Percentiles rank a stretch among this genome's conserved stretches.
Evolutionary conservation across 495 filamentous ascomycete species (phyloP).

Genomic region (Lepidopterella palustris): DNA sequence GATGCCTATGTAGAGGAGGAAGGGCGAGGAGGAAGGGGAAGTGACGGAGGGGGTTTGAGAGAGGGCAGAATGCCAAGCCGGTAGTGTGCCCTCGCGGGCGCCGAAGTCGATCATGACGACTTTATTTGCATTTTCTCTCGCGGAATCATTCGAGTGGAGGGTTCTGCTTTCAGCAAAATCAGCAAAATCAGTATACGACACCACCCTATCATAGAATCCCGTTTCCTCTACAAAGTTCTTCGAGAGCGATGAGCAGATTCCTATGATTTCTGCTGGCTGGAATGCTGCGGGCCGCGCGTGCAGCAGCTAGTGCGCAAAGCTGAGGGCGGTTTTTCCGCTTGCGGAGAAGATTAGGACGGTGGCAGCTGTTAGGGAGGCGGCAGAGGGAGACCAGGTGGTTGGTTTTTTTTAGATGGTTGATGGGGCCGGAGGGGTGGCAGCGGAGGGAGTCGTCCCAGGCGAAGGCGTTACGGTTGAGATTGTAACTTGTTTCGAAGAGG

Average conservation of each 20-base stretch:
- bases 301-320: slow-evolving; percentile 21
- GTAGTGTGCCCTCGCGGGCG: slow-evolving; percentile 37
- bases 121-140: slow-evolving; percentile 31
- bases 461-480: slow-evolving; percentile 47
- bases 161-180: no score
- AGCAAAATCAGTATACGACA: slow-evolving; percentile 30
- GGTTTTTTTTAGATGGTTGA: neutral
- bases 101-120: slow-evolving; percentile 51
- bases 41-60: slow-evolving; percentile 17
- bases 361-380: slow-evolving; percentile 42
- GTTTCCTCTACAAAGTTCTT: slow-evolving; percentile 5
- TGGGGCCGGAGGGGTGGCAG: slow-evolving; percentile 35
- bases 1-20: slow-evolving; percentile 39
- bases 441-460: slow-evolving; percentile 29
- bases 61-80: slow-evolving; percentile 37
- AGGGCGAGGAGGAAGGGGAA: slow-evolving; percentile 24
- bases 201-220: slow-evolving; percentile 17
- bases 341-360: slow-evolving; percentile 31
- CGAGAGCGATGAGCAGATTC: slow-evolving; percentile 10
- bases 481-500: slow-evolving; percentile 44
- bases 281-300: slow-evolving; percentile 8
- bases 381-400: slow-evolving; percentile 36
- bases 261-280: slow-evolving; percentile 23
- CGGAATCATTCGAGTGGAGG: slow-evolving; percentile 1
- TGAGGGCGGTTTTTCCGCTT: slow-evolving; percentile 20